These are phyloP conservation scores for Ustilago shanxiensis DNA, from an alignment of 1,284 basidiomycete species.

Conservation along the genomic window DNA sequence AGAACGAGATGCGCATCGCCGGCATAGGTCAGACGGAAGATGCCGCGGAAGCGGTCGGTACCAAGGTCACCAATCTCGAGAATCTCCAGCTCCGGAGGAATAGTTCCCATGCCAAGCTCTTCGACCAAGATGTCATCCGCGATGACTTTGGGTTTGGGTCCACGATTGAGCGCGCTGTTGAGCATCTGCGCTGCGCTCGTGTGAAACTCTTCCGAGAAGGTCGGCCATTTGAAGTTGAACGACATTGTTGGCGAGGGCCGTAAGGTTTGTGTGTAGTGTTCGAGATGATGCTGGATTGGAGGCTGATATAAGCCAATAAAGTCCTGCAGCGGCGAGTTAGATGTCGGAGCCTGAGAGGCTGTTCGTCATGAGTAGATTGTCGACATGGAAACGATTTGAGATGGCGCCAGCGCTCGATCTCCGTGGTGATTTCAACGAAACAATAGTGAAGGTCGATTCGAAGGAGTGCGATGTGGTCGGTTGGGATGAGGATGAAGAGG, in stretches of 20 bases:
- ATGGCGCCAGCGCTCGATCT: slow-evolving; percentile 38
- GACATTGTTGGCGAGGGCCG: slow-evolving; percentile 77
- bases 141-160: slow-evolving; percentile 89
- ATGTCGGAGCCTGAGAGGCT: slow-evolving; percentile 14
- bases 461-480: background rate
- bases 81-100: slow-evolving; percentile 96
- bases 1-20: slow-evolving; percentile 97
- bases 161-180: slow-evolving; percentile 71
- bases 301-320: background rate
- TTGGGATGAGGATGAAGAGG: background rate
- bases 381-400: slow-evolving; percentile 21
- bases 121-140: slow-evolving; percentile 97
- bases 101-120: slow-evolving; percentile 96
- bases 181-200: slow-evolving; percentile 72
- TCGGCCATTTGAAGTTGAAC: slow-evolving; percentile 96
- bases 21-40: slow-evolving; percentile 93
- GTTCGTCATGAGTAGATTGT: slow-evolving; percentile 10
- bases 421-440: no score
- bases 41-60: slow-evolving; percentile 94
- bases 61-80: slow-evolving; percentile 98
- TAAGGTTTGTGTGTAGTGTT: background rate
- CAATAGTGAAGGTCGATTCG: background rate
- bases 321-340: background rate
- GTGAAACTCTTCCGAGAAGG: slow-evolving; percentile 77
- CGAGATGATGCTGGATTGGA: background rate